phyloP scores from a whole-genome alignment of 345 rosid species.

The Gynandropsis gynandra region DNA sequence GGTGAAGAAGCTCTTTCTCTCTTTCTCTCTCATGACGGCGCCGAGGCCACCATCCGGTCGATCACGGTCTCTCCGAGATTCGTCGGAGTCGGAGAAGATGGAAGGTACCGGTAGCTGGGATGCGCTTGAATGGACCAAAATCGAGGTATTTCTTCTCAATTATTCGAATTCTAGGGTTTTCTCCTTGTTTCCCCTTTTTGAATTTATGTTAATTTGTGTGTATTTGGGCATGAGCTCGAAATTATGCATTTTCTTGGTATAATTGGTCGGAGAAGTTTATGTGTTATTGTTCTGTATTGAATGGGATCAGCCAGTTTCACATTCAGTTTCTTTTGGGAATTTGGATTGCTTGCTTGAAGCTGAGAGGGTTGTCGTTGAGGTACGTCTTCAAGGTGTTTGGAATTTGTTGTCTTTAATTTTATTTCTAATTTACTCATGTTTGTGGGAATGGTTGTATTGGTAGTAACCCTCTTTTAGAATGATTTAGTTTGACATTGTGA shows the following conservation, averaged over 20 bases:
- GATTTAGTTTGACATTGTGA: background rate
- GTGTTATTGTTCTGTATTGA: constrained; percentile 9
- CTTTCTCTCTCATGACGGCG: constrained; percentile 34
- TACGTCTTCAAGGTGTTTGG: constrained; percentile 18
- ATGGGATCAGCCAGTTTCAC: constrained; percentile 40
- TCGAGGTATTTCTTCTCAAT: constrained; percentile 37
- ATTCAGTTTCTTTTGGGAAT: constrained; percentile 42
- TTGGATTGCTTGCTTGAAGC: constrained; percentile 66
- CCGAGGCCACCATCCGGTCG: constrained; percentile 35
- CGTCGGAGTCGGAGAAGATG: constrained; percentile 44
- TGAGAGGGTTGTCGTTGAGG: constrained; percentile 62
- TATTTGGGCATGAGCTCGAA: constrained; percentile 2
- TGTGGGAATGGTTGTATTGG: background rate
- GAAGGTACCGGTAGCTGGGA: constrained; percentile 80
- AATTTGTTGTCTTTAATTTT: background rate
- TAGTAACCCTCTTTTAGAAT: background rate
- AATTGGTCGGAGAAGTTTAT: constrained; percentile 12
- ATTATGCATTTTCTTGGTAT: background rate
- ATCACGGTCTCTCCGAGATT: constrained; percentile 40
- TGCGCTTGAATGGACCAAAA: constrained; percentile 75
- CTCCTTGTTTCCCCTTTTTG: background rate
- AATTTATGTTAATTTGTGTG: background rate
- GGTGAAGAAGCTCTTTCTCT: constrained; percentile 6
- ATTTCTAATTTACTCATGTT: background rate
- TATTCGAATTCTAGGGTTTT: constrained; percentile 20